A percentile compares a stretch with the other conserved stretches of the same genome.
Conservation (phyloP, 345 rosid species). For the Salix purpurea region DNA sequence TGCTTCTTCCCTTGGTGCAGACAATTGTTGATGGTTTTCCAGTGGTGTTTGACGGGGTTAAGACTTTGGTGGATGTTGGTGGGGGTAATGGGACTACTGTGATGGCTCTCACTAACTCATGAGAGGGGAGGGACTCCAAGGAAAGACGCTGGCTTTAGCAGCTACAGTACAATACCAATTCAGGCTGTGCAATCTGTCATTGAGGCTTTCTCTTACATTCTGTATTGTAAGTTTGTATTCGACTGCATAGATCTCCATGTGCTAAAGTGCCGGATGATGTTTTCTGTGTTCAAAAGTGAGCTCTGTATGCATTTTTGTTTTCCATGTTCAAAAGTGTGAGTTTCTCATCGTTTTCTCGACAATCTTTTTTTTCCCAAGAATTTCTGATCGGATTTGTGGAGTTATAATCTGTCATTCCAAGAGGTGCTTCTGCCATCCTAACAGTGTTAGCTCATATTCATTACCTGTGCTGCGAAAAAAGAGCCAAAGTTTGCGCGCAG, state of each 20-base stretch:
- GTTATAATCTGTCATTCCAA: not conserved
- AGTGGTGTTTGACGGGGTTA: conserved; percentile 48
- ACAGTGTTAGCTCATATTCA: not conserved
- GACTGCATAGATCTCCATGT: not conserved
- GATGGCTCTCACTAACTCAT: conserved; percentile 63
- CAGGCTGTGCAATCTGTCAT: conserved; percentile 43
- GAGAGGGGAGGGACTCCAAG: conserved; percentile 57
- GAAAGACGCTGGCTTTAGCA: conserved; percentile 59
- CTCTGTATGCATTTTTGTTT: not conserved
- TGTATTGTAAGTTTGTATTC: not conserved
- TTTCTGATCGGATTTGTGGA: not conserved
- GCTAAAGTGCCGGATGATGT: not conserved
- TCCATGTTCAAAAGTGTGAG: not conserved
- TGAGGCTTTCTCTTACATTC: conserved; percentile 39
- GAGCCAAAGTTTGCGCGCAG: not conserved
- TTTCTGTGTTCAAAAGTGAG: not conserved
- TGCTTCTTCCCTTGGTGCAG: conserved; percentile 12
- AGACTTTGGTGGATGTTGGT: conserved; percentile 63
- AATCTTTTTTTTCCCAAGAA: not conserved
- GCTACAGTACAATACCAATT: conserved; percentile 35
- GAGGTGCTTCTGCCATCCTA: not conserved
- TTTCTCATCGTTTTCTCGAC: not conserved
- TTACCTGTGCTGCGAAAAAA: not conserved
- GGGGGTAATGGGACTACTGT: conserved; percentile 66
- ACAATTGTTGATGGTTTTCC: conserved; percentile 37